Evolutionary conservation across 148 eudicot species (phyloP).

Genomic region (Nyssa sinensis): DNA sequence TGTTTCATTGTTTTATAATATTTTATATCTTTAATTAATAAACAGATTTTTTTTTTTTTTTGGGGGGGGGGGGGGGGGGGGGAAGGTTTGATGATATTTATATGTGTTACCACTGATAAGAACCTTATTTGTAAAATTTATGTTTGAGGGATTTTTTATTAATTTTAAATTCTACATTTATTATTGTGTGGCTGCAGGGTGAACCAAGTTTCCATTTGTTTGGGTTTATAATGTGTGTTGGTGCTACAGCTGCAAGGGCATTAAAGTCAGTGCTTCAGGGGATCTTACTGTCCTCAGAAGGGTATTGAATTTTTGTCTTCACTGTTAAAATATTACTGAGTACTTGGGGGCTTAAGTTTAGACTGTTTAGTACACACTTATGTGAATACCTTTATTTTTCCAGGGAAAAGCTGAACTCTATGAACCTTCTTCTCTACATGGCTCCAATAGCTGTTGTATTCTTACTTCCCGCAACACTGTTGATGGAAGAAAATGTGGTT

Average conservation of each 20-base stretch:
- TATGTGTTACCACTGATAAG: constrained; percentile 11
- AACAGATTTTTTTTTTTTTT: background rate
- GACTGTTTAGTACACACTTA: background rate
- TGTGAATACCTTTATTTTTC: constrained; percentile 6
- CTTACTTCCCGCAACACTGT: constrained; percentile 70
- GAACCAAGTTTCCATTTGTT: constrained; percentile 90
- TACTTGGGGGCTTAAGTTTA: background rate
- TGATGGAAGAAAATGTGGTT: constrained; percentile 78
- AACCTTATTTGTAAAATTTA: background rate
- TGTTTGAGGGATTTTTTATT: background rate
- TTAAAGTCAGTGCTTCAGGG: constrained; percentile 84
- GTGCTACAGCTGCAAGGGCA: constrained; percentile 96
- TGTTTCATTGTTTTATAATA: background rate
- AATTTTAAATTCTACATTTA: background rate
- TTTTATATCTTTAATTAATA: background rate
- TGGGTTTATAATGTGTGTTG: constrained; percentile 84
- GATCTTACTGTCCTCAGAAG: constrained; percentile 87
- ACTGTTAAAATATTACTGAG: background rate
- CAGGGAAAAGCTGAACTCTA: constrained; percentile 92
- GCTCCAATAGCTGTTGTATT: constrained; percentile 78
- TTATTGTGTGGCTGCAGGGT: constrained; percentile 45
- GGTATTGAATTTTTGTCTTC: constrained; percentile 40
- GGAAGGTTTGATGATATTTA: background rate
- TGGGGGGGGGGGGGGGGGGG: too few relatives aligned
- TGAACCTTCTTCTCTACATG: constrained; percentile 95